Evolutionary conservation across 225 moss, liverwort and hornwort genomes (phyloP), one percentile per base, ranked within the genome.

Genomic region (Rhytidiadelphus loreus): DNA sequence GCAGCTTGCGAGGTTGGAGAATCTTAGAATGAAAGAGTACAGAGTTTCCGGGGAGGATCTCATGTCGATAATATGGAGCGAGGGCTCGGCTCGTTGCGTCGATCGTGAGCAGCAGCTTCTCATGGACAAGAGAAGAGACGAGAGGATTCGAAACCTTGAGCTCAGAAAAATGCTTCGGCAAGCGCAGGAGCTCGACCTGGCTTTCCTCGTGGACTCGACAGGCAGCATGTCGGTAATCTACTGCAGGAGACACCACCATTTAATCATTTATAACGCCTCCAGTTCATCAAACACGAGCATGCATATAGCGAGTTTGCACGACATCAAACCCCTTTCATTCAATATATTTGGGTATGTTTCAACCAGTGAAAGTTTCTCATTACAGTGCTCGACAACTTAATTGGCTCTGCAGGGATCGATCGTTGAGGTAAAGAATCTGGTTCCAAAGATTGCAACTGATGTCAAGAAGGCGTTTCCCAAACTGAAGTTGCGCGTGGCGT

Each of bases 381-480:
- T 16, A 5, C 11, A 17, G n/a, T 9, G 56, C 56, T 16, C 0
- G 6, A 78, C n/a, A 16, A 56, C 25, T 59, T 37, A 5, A 28
- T 57, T 39, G 43, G 32, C 43, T 24, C 48, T 35, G 35, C 56
- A 86, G 86, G 0, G 0, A 9, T 13, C 13, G 57, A 79, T 86
- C 0, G 3, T 7, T 7, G 90, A 89, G 92, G 95, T 95, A 21
- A 96, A 96, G 77, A 85, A 93, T 29, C 77, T 92, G 61, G 92
- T 65, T 29, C 91, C 91, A 7, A 87, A 91, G 8, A 94, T 95
- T 87, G 92, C 91, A n/a, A 83, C 70, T 62, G 92, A 88, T 8
- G 90, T 95, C 28, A 90, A 91, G 71, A 91, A 91, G 33, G 93
- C 91, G 6, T 95, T 88, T 72, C 94, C 95, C 10, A 89, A 94